Evolutionary conservation across 768 basidiomycete genomes (phyloP), one percentile per base, ranked within the genome.

Genomic region (Hericium alpestre): DNA sequence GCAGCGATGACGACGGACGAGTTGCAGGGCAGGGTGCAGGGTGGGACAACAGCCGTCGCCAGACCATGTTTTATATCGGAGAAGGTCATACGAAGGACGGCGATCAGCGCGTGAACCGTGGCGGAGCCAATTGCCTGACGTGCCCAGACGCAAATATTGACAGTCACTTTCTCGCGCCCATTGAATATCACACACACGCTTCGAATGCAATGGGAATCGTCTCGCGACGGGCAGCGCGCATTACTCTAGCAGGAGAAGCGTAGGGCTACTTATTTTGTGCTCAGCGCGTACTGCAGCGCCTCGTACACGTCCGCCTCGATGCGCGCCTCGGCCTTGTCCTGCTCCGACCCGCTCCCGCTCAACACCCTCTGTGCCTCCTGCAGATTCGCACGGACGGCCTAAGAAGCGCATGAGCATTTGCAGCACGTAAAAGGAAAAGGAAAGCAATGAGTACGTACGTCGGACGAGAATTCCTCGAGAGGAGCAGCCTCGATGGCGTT

Each of bases 261-360:
- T n/a, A 15, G 16, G n/a, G 43, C 43, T 18, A 20, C 43, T 7
- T 46, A 46, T 46, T 46, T 46, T 53, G 76, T 71, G 53, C 71
- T 69, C 62, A 98, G 72, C 63, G 93, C 93, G 62, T 88, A 81
- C 71, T 97, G 94, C 58, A 99, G 78, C 46, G 91, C 83, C 77
- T 98, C 96, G 69, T 94, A 97, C 57, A 98, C 94, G 67, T 95
- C 93, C 38, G 89, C 88, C 74, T 99, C 95, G 69, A 97, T 83
- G 63, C 83, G 81, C 37, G 94, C 96, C 74, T 94, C 93, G 59
- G 86, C 74, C 78, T 93, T 98, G 72, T 93, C 93, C 64, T 86
- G 86, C 71, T 97, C 96, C 48, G 91, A 84, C 32, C 93, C 94
- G 66, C 78, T 88, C 46, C 93, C 92, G 43, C 77, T 70, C 1